Evolutionary conservation across 2,329 filamentous ascomycete genomes (phyloP), one percentile per base, ranked within the genome.

Genomic region (Akanthomyces dipterigenus): DNA sequence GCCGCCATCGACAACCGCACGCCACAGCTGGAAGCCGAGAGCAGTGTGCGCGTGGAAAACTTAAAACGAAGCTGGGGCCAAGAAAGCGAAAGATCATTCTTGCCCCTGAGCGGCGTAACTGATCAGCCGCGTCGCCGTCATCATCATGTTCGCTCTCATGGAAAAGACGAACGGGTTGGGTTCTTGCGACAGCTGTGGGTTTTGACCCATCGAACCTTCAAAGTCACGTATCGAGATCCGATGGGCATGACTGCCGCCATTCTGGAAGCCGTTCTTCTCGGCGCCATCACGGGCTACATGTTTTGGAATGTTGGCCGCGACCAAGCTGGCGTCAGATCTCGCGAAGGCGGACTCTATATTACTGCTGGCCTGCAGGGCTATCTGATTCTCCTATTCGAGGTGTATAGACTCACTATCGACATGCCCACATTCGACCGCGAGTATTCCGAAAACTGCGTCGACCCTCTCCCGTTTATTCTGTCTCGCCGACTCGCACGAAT

Each of bases 391-490:
- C 78, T 91, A 14, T 92, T 90, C 64, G 90, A 93, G 71, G 86
- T 85, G 0, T 93, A 90, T 67, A 84, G 90, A 5, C 75, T 93
- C 62, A 90, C 87, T 0, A 81, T 88, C 55, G 89, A 93, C 64
- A 90, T 93, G 16, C 83, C 84, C 28, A 79, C 89, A 0, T 93
- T 91, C 67, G 89, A 93, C 67, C 85, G 89, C 60, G 89, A 93
- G 68, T 81, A 85, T 36, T 85, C 84, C 36, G 89, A 93, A 70
- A 86, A 87, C 3, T 88, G 90, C 22, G 87, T 90, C 20, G 82
- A 84, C 36, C 83, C 89, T 2, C 73, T 88, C 0, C 85, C 87
- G 0, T 93, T 89, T 64, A 78, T 93, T 1, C 69, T 91, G 1
- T 91, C 88, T 20, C 79, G 89, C 46, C 80, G 90, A 28, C 71